Base-by-base conservation (phyloP, 106 monocot species). In the Alisma plantagoaquatica region DNA sequence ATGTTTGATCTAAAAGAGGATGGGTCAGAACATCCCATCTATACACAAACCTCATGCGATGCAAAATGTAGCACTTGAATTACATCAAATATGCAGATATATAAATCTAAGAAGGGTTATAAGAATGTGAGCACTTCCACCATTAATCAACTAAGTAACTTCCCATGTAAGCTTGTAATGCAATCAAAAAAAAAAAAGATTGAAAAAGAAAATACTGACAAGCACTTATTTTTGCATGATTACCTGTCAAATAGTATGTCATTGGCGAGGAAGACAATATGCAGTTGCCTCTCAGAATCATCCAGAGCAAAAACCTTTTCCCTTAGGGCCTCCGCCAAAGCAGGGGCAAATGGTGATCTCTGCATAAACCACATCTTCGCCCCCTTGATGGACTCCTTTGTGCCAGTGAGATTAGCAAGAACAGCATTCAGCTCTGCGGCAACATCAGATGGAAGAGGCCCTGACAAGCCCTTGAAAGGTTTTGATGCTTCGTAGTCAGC, bases 231-330 rank as follows among this genome's bases (percentile, higher is more conserved):
- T n/a, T n/a, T n/a, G n/a, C n/a, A n/a, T n/a, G n/a, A n/a, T n/a
- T n/a, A 93, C 92, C 93, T 94, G 45, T 94, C 93, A 70, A 94
- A 94, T 33, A 94, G 93, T 50, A 94, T 87, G 49, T 94, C 93
- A 67, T 94, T 94, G 28, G 77, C 93, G 27, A 94, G 73, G 51
- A 87, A 94, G 57, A 94, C 67, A 15, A 94, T 80, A 63, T 94
- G 87, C 27, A 94, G 74, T 61, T 94, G 93, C 41, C 82, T 71
- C 72, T 94, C 93, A 23, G 93, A 83, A 62, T 94, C 93, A 27
- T 94, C 87, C 14, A 77, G 49, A 43, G 71, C 41, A 65, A 83
- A 83, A 12, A 94, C 70, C 46, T 87, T 72, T 23, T 87, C 93
- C 51, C 70, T 74, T 45, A 94, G 75, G n/a, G 77, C 87, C 60